Conservation (phyloP, 805 yeast genomes). For the Monosporozyma unispora region DNA sequence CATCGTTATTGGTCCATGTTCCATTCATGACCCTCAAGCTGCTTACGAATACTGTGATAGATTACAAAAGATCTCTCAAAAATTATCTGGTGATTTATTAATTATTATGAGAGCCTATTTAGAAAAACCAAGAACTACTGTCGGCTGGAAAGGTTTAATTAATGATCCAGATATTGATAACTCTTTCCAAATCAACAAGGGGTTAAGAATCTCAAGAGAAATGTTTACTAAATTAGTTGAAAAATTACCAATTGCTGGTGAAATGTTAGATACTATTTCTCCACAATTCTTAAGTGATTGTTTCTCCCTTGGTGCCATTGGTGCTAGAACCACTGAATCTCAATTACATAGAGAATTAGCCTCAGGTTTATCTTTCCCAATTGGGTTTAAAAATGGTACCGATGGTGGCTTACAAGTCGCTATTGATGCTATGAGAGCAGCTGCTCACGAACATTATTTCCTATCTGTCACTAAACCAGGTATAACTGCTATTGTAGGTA, state of each 20-base stretch:
- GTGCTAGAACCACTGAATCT: slow-evolving; percentile 98
- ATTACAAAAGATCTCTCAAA: slow-evolving; percentile 48
- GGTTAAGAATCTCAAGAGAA: slow-evolving; percentile 79
- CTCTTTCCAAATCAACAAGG: slow-evolving; percentile 89
- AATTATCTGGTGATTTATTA: slow-evolving; percentile 63
- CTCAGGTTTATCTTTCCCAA: slow-evolving; percentile 94
- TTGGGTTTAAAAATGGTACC: slow-evolving; percentile 97
- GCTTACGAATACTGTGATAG: slow-evolving; percentile 80
- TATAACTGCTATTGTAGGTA: slow-evolving; percentile 89
- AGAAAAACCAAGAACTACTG: slow-evolving; percentile 97
- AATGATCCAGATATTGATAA: slow-evolving; percentile 96
- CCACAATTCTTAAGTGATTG: slow-evolving; percentile 92
- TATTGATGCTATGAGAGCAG: slow-evolving; percentile 87
- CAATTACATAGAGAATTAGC: slow-evolving; percentile 96
- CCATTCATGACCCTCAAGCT: slow-evolving; percentile 88
- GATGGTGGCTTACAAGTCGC: slow-evolving; percentile 95
- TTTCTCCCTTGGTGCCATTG: slow-evolving; percentile 94
- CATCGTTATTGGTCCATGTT: slow-evolving; percentile 93
- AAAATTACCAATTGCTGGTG: slow-evolving; percentile 87
- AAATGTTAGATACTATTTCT: slow-evolving; percentile 95
- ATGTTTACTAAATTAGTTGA: slow-evolving; percentile 78
- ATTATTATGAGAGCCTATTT: slow-evolving; percentile 96
- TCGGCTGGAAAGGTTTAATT: slow-evolving; percentile 97
- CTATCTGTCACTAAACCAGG: slow-evolving; percentile 94
- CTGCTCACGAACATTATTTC: slow-evolving; percentile 89